Percentiles rank a stretch among this genome's conserved stretches.
phyloP scores from a whole-genome alignment of 148 eudicot genomes.

The Chenopodium berlandieri region DNA sequence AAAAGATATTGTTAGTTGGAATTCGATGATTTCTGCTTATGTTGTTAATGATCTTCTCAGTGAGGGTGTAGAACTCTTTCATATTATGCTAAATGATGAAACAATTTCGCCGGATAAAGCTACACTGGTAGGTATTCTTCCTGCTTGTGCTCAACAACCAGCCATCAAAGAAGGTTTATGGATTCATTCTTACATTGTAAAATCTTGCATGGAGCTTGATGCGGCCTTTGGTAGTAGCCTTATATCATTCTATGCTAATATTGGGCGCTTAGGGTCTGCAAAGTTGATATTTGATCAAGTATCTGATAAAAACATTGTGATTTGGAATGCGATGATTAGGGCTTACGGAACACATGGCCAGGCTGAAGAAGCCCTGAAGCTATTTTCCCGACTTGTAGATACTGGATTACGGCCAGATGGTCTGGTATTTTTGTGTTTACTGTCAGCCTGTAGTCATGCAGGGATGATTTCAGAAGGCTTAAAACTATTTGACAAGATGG shows the following conservation, averaged over 20 bases:
- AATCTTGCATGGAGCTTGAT: constrained; percentile 26
- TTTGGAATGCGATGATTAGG: constrained; percentile 33
- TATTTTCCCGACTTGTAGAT: constrained; percentile 17
- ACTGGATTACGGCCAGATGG: constrained; percentile 32
- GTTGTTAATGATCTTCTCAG: constrained; percentile 19
- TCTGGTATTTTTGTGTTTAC: constrained; percentile 20
- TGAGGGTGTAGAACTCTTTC: constrained; percentile 34
- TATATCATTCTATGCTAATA: constrained; percentile 31
- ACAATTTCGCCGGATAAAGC: constrained; percentile 28
- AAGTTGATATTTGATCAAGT: constrained; percentile 21
- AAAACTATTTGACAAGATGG: constrained; percentile 33
- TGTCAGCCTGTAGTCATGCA: constrained; percentile 41
- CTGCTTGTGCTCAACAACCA: constrained; percentile 41
- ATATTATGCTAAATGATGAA: constrained; percentile 23
- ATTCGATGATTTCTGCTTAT: constrained; percentile 33
- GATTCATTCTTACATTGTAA: constrained; percentile 33
- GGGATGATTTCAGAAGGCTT: constrained; percentile 39
- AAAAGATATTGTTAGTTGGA: constrained; percentile 42
- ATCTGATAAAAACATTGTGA: constrained; percentile 25
- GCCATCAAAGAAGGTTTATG: constrained; percentile 29
- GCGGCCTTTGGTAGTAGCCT: constrained; percentile 36
- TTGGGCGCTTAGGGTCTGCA: constrained; percentile 28
- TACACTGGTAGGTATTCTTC: constrained; percentile 37
- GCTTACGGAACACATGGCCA: constrained; percentile 34
- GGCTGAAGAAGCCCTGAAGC: constrained; percentile 27